These are phyloP conservation scores for Pisolithus tinctorius DNA, from an alignment of 768 basidiomycete genomes.

Conservation along the genomic window DNA sequence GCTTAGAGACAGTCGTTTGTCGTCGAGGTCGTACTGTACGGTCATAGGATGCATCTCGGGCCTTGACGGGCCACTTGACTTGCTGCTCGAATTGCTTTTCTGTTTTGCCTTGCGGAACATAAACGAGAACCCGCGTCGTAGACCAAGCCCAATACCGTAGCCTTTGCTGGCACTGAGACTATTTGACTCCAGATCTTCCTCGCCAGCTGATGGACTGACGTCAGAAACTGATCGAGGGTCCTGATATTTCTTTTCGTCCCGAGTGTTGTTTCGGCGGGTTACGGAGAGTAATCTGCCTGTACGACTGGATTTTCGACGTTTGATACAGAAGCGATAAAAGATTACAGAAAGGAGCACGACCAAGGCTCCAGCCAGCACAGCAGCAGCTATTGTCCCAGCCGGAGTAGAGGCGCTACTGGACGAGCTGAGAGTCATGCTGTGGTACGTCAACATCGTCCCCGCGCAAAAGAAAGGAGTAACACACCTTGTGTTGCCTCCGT, in stretches of 20 bases:
- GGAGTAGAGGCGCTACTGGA: conserved; percentile 24
- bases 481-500: conserved; percentile 29
- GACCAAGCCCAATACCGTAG: conserved; percentile 28
- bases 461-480: conserved; percentile 2
- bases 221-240: conserved; percentile 9
- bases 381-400: conserved; percentile 60
- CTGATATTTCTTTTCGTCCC: not conserved
- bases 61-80: conserved; percentile 6
- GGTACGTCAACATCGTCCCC: conserved; percentile 8
- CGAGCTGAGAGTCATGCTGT: conserved; percentile 13
- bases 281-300: conserved; percentile 5
- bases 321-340: conserved; percentile 39
- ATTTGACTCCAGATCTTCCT: conserved; percentile 18
- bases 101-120: conserved; percentile 17
- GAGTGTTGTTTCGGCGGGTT: not conserved
- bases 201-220: conserved; percentile 9
- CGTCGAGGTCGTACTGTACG: conserved; percentile 16
- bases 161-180: conserved; percentile 27
- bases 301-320: conserved; percentile 40
- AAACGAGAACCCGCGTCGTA: conserved; percentile 22
- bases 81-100: conserved; percentile 14
- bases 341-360: conserved; percentile 39
- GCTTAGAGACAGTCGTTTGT: conserved; percentile 22
- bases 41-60: conserved; percentile 18
- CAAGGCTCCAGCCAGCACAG: conserved; percentile 51